Base-by-base conservation (phyloP, 2,329 filamentous ascomycete genomes). In the Rhexocercosporidium sp. region DNA sequence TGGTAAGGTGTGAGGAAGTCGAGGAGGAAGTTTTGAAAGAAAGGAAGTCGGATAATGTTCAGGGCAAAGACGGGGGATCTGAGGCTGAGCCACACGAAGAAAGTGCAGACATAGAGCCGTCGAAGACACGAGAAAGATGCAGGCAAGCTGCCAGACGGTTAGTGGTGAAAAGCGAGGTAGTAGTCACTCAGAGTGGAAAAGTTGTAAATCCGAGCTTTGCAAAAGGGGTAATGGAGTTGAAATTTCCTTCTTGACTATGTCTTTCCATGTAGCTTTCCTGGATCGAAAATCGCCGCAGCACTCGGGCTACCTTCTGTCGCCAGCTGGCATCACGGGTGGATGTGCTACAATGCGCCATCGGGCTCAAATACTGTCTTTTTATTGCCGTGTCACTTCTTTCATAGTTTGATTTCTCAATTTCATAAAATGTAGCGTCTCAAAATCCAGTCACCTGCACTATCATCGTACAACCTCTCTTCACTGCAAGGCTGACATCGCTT, bases 171-270 rank as follows among this genome's bases (percentile, higher is more conserved):
- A 59, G 66, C 34, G 59, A 61, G 27, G 60, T 70, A 16, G 16
- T 67, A 11, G 46, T 71, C 31, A 70, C 64, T n/a, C 64, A 68
- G 27, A 62, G 59, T n/a, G 62, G 68, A 14, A 64, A 67, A 57
- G 60, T 64, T 37, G 62, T 63, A 62, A 66, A 69, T 46, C 64
- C 68, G 22, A 69, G 64, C 34, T 71, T 67, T 59, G 66, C 64
- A 18, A 67, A 69, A 53, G 70, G 66, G 12, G 56, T 65, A 14
- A 69, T 69, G 65, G 67, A 71, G 64, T 56, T 66, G 62, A 71
- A 69, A 31, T 29, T 66, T 29, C 64, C 65, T 37, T 59, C 59
- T 31, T 66, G 44, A 59, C 6, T 16, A 14, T 54, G 11, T 54
- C 44, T 16, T 18, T 44, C 41, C 16, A 8, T 44, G 0, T 6